These are phyloP conservation scores for Fusarium compactum DNA, from an alignment of 2,329 filamentous ascomycete genomes.

Conservation along the genomic window DNA sequence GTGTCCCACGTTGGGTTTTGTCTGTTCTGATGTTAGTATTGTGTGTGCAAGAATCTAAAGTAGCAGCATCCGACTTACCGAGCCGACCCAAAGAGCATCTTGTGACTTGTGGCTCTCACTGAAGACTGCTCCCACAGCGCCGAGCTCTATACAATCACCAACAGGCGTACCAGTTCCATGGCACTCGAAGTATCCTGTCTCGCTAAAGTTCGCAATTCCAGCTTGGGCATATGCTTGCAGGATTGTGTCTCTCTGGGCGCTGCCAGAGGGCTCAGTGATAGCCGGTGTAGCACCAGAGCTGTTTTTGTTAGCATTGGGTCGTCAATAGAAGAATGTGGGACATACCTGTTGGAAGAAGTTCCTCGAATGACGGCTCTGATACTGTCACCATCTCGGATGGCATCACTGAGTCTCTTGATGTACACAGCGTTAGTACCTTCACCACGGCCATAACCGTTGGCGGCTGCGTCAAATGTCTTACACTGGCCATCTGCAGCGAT, in stretches of 20 bases:
- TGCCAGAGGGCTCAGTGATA: constrained; percentile 64
- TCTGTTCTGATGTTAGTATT: constrained; percentile 44
- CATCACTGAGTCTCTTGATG: constrained; percentile 65
- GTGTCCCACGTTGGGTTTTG: constrained; percentile 48
- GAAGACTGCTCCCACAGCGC: constrained; percentile 52
- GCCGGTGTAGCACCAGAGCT: constrained; percentile 61
- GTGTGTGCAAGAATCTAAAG: neutral
- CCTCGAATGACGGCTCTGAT: constrained; percentile 63
- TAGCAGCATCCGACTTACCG: constrained; percentile 52
- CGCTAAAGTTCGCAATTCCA: constrained; percentile 35
- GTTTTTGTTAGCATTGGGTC: constrained; percentile 37
- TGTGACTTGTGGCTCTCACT: constrained; percentile 31
- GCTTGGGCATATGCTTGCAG: constrained; percentile 43
- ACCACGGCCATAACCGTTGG: constrained; percentile 65
- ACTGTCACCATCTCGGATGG: constrained; percentile 64
- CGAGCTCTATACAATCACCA: constrained; percentile 48
- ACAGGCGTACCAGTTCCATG: constrained; percentile 50
- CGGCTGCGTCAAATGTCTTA: constrained; percentile 63
- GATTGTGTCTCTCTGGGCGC: constrained; percentile 56
- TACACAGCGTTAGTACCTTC: constrained; percentile 67
- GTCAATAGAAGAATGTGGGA: constrained; percentile 19
- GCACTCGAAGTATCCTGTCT: constrained; percentile 49
- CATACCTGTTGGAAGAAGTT: constrained; percentile 58
- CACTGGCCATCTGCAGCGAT: constrained; percentile 52
- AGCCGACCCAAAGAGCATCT: constrained; percentile 57